Evolutionary conservation across 2,329 filamentous ascomycete genomes (phyloP).

Genomic region (Seiridium cupressi): DNA sequence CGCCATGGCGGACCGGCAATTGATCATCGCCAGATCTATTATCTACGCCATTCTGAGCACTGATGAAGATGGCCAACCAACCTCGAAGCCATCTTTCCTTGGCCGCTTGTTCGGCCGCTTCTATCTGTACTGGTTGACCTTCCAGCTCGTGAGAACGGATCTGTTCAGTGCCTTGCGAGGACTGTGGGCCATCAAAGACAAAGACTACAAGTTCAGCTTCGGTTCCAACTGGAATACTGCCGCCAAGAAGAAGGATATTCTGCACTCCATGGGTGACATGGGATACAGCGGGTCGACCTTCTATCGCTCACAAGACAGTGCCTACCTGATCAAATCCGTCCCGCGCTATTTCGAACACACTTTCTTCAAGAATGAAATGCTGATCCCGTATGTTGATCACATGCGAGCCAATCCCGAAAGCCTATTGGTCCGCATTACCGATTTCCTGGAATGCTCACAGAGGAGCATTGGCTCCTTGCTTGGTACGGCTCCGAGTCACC

Average conservation of each 20-base stretch:
- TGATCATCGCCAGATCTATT: constrained; percentile 37
- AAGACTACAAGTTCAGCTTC: constrained; percentile 55
- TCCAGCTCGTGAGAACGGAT: constrained; percentile 23
- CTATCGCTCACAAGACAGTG: constrained; percentile 64
- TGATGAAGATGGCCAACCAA: constrained; percentile 23
- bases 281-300: constrained; percentile 77
- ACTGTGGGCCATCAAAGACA: constrained; percentile 51
- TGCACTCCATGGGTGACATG: constrained; percentile 64
- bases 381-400: constrained; percentile 34
- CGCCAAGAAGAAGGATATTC: constrained; percentile 27
- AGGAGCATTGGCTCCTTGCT: constrained; percentile 58
- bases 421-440: constrained; percentile 68
- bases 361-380: constrained; percentile 13
- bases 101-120: constrained; percentile 41
- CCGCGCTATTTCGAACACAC: constrained; percentile 66
- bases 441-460: constrained; percentile 59
- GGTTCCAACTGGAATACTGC: constrained; percentile 32
- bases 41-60: constrained; percentile 32
- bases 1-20: constrained; percentile 27
- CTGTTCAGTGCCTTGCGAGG: constrained; percentile 42
- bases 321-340: constrained; percentile 70
- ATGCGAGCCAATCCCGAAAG: constrained; percentile 60
- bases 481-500: constrained; percentile 63
- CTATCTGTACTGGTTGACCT: constrained; percentile 31
- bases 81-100: constrained; percentile 28